Conservation (phyloP, 768 basidiomycete genomes). For the Leccinum disarticulatum region DNA sequence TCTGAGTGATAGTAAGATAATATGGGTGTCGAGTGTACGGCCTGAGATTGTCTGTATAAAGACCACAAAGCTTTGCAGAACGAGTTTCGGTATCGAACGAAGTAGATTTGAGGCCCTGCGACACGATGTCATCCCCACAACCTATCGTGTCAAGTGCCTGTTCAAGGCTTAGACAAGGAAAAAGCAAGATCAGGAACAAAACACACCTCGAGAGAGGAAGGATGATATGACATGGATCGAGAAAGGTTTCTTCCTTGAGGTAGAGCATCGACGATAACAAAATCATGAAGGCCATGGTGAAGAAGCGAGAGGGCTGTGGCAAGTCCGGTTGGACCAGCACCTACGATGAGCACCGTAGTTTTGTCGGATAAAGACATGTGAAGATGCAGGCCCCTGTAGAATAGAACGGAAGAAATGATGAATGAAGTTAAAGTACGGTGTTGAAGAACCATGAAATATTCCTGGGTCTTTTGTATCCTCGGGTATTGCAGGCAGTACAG, state of each 20-base stretch:
- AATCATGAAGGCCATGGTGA: constrained; percentile 39
- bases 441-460: background rate
- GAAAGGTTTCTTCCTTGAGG: constrained; percentile 36
- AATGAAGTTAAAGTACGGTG: background rate
- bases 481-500: too few species aligned
- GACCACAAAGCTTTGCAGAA: constrained; percentile 24
- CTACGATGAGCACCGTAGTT: constrained; percentile 49
- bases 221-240: constrained; percentile 44
- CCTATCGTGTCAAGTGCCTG: constrained; percentile 49
- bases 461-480: background rate
- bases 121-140: constrained; percentile 39
- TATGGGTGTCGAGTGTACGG: constrained; percentile 46
- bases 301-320: constrained; percentile 45
- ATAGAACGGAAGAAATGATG: background rate
- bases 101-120: constrained; percentile 35
- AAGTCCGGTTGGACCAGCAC: constrained; percentile 51
- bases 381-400: background rate
- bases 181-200: background rate
- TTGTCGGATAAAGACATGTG: constrained; percentile 29
- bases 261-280: constrained; percentile 45
- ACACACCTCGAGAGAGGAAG: constrained; percentile 52
- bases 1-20: constrained; percentile 44
- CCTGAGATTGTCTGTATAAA: constrained; percentile 36
- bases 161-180: constrained; percentile 28
- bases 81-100: constrained; percentile 32